Base-by-base conservation (phyloP, 2,329 filamentous ascomycete species). In the Colletotrichum gigasporum region DNA sequence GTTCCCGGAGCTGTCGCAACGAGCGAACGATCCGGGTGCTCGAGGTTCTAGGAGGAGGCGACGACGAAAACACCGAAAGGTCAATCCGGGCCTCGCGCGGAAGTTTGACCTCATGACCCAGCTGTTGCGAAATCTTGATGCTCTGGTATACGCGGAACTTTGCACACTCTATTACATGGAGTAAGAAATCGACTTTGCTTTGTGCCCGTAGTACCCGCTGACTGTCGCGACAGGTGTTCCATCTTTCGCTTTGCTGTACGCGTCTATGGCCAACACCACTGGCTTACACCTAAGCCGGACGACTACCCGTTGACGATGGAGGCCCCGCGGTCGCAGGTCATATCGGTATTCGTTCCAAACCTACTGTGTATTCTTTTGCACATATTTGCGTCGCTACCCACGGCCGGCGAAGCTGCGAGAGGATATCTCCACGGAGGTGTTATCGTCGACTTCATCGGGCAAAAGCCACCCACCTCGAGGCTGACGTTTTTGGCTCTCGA, bases 161-260 rank as follows among this genome's bases (percentile, higher is more conserved):
- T 89, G 86, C 71, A 82, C 85, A 42, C 70, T 91, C 69, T 91
- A 91, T 73, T 91, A 91, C 74, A 87, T 91, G 85, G 89, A 91
- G 89, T 91, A 80, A 84, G 53, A 16, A 18, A 9, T 24, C 20
- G 22, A n/a, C 30, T 3, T 28, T 41, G 16, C 9, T 32, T 24
- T 32, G n/a, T 7, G 12, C 26, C 20, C 35, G 37, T 51, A 22
- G 3, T n/a, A 45, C 58, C 66, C 45, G 58, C 67, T 68, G 54
- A 71, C 65, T 50, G 55, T 39, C 14, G 51, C 48, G 65, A 30
- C 67, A 91, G 89, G 72, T 90, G 87, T 73, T 91, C 88, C 30
- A 83, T 90, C 71, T 83, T 89, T 70, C 86, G 87, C 47, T 82
- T 91, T 60, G 72, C 87, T 56, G 75, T 91, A 48, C 86, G 89